phyloP scores from a whole-genome alignment of 2,329 filamentous ascomycete genomes.

The Camillea tinctor region DNA sequence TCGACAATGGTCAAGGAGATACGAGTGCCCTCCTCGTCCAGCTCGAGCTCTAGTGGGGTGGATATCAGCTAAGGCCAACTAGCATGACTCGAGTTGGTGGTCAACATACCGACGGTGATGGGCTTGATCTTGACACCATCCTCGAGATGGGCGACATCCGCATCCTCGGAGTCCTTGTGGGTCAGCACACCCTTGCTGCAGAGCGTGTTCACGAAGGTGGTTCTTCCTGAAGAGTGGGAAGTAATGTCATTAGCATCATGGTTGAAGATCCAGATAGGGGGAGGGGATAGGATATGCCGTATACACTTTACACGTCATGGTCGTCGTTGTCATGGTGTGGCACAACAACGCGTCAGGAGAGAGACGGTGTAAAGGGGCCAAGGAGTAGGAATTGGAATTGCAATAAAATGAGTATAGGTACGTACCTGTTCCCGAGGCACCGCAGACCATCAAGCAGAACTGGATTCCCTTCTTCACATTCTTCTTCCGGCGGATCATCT shows the following conservation, averaged over 20 bases:
- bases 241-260: neutral
- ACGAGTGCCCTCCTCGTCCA: slow-evolving; percentile 97
- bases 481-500: slow-evolving; percentile 99
- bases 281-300: too few relatives aligned
- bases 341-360: neutral
- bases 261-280: slow-evolving; percentile 4
- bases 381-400: slow-evolving; percentile 4
- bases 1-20: slow-evolving; percentile 98
- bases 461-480: slow-evolving; percentile 99
- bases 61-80: slow-evolving; percentile 22
- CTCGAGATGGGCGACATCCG: slow-evolving; percentile 83
- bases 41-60: slow-evolving; percentile 69
- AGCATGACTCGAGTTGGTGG: neutral
- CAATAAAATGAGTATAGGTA: slow-evolving; percentile 20
- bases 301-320: too few relatives aligned
- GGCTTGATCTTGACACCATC: slow-evolving; percentile 99
- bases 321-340: neutral
- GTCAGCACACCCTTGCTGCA: slow-evolving; percentile 90
- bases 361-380: too few relatives aligned
- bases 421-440: slow-evolving; percentile 95
- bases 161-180: slow-evolving; percentile 92
- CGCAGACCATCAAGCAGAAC: slow-evolving; percentile 99
- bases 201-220: slow-evolving; percentile 98
- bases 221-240: slow-evolving; percentile 65
- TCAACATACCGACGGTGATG: slow-evolving; percentile 82